Base-by-base conservation (phyloP, 495 filamentous ascomycete species). In the Astrocystis sublimbata region DNA sequence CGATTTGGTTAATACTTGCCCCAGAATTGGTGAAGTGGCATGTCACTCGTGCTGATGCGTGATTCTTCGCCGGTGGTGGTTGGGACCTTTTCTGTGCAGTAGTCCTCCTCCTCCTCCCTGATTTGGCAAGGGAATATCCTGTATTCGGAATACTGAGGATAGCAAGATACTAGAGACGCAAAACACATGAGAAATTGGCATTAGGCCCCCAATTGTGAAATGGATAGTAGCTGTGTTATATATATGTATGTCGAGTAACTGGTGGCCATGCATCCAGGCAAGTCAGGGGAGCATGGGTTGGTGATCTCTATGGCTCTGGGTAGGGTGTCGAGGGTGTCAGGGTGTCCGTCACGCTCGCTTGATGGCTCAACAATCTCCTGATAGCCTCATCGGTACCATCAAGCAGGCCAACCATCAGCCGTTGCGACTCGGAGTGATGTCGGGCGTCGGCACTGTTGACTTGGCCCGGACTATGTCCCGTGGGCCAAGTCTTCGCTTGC, bases 401-500 rank as follows among this genome's bases (percentile, higher is more conserved):
- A n/a, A n/a, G n/a, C n/a, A n/a, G n/a, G n/a, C n/a, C n/a, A 41
- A 6, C 23, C 36, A 15, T 35, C 40, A 41, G 31, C 35, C 38
- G 52, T 40, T 26, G 23, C 57, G 57, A 60, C 6, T 45, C 19
- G 43, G 35, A 52, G 35, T n/a, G 17, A 33, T n/a, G 35, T 53
- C 40, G 58, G 57, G 12, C 57, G 36, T 60, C 58, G 58, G 58
- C 35, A 52, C 30, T 54, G n/a, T 42, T 9, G 26, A 38, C 31
- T 8, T 50, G 23, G 45, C 9, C 43, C 56, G 56, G 13, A 59
- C 38, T 19, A 30, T 46, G 50, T 61, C 23, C 50, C 50, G 50
- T 61, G 59, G 50, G 36, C 58, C 59, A 61, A 61, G 50, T 24
- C 50, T 50, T 61, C 38, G 49, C 49, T 31, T 62, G 43, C 50